A percentile compares a stretch with the other conserved stretches of the same genome.
phyloP scores from a whole-genome alignment of 495 filamentous ascomycete species.

The Venustampulla echinocandica region DNA sequence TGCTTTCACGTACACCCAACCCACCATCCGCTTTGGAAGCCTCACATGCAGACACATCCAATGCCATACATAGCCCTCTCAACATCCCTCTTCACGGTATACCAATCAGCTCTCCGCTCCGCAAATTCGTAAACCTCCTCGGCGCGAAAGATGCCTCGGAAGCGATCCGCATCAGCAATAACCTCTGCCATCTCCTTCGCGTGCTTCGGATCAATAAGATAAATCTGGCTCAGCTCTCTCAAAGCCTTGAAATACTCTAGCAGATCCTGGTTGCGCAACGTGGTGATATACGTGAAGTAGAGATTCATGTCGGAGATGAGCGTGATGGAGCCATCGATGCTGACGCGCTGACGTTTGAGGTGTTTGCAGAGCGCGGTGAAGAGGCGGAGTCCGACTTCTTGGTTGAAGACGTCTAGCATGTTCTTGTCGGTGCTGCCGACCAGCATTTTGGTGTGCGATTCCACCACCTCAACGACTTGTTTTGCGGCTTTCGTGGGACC shows the following conservation, averaged over 20 bases:
- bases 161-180: conserved; percentile 85
- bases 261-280: conserved; percentile 72
- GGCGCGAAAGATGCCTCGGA: conserved; percentile 82
- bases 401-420: conserved; percentile 96
- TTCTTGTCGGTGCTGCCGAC: conserved; percentile 91
- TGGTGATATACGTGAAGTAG: conserved; percentile 77
- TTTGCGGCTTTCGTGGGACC: conserved; percentile 70
- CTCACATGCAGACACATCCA: conserved; percentile 86
- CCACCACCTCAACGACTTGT: conserved; percentile 74
- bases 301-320: conserved; percentile 95
- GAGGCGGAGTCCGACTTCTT: conserved; percentile 88
- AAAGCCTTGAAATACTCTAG: conserved; percentile 86
- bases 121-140: conserved; percentile 99
- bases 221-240: conserved; percentile 89
- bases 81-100: conserved; percentile 71
- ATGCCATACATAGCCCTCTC: conserved; percentile 97
- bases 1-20: too few relatives aligned
- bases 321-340: conserved; percentile 80
- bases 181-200: conserved; percentile 92
- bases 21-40: too few relatives aligned
- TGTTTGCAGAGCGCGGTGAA: conserved; percentile 92
- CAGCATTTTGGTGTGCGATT: conserved; percentile 83
- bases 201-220: conserved; percentile 77
- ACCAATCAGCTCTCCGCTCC: conserved; percentile 91
- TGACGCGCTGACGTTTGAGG: conserved; percentile 89